These are phyloP conservation scores for Aspergillus transmontanensis DNA, from an alignment of 2,329 filamentous ascomycete species.

Conservation along the genomic window DNA sequence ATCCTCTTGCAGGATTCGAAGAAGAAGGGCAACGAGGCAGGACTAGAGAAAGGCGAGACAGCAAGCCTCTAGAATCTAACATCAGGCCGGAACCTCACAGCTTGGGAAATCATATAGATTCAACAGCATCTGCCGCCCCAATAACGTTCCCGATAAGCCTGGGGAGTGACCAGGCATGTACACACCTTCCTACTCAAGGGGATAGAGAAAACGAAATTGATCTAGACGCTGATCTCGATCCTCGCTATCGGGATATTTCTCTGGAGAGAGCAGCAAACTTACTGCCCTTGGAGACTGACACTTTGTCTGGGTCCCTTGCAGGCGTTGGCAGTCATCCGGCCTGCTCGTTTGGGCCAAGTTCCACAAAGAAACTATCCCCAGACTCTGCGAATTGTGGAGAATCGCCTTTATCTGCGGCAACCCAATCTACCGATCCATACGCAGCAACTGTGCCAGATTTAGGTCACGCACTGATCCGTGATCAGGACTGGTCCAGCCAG, in stretches of 20 bases:
- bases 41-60: constrained; percentile 1
- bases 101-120: constrained; percentile 2
- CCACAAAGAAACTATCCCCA: constrained; percentile 11
- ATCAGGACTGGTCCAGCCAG: constrained; percentile 17
- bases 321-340: constrained; percentile 27
- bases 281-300: constrained; percentile 9
- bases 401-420: constrained; percentile 18
- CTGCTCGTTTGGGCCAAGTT: constrained; percentile 15
- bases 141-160: neutral
- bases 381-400: constrained; percentile 15
- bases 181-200: constrained; percentile 1
- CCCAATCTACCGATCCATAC: constrained; percentile 18
- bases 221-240: constrained; percentile 20
- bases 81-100: neutral
- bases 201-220: constrained; percentile 22
- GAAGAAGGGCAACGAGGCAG: constrained; percentile 1
- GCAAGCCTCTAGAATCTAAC: neutral
- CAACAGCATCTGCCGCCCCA: neutral
- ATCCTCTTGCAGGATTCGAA: neutral
- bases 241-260: constrained; percentile 13
- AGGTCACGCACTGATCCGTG: constrained; percentile 17
- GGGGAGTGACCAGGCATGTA: neutral
- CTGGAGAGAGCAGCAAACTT: constrained; percentile 8
- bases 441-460: constrained; percentile 13
- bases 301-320: constrained; percentile 24